These are phyloP conservation scores for Penicillium sp. DNA, from an alignment of 2,329 filamentous ascomycete species.

Conservation along the genomic window DNA sequence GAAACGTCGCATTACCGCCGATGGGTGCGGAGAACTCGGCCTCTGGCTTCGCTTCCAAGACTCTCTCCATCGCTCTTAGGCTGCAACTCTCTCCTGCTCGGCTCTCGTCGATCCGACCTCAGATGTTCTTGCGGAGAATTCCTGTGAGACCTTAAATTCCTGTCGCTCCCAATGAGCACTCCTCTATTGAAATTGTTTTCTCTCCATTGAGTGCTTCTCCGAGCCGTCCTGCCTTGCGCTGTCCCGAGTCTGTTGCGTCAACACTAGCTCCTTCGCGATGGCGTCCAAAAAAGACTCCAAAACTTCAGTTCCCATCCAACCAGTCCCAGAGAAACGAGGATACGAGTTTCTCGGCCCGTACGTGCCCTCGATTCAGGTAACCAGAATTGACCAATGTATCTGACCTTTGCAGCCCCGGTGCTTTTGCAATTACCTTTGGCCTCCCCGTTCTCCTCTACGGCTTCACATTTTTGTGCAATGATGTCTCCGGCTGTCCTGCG, in stretches of 20 bases:
- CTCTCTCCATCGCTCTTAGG: not conserved
- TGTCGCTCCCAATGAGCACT: not conserved
- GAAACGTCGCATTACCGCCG: constrained; percentile 18
- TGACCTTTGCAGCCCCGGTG: constrained; percentile 66
- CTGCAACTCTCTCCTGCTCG: not conserved
- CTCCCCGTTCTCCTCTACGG: constrained; percentile 79
- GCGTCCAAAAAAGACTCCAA: constrained; percentile 39
- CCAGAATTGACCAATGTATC: not conserved
- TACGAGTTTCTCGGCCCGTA: constrained; percentile 56
- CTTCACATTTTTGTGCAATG: constrained; percentile 87
- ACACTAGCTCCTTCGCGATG: constrained; percentile 25
- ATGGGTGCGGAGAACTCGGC: constrained; percentile 14
- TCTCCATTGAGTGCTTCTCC: not conserved
- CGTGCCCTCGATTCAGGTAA: constrained; percentile 26
- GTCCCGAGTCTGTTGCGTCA: not conserved
- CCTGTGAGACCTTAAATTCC: not conserved
- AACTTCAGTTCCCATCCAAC: constrained; percentile 38
- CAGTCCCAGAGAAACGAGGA: constrained; percentile 47
- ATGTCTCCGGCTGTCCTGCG: constrained; percentile 86
- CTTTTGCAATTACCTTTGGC: constrained; percentile 76
- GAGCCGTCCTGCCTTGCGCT: not conserved
- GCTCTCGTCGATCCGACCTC: constrained; percentile 18
- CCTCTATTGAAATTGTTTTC: not conserved
- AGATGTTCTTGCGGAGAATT: constrained; percentile 6
- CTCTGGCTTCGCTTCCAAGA: not conserved